A percentile compares a stretch with the other conserved stretches of the same genome.
phyloP scores from a whole-genome alignment of 2,329 filamentous ascomycete species.

The Fusarium anthophilum region DNA sequence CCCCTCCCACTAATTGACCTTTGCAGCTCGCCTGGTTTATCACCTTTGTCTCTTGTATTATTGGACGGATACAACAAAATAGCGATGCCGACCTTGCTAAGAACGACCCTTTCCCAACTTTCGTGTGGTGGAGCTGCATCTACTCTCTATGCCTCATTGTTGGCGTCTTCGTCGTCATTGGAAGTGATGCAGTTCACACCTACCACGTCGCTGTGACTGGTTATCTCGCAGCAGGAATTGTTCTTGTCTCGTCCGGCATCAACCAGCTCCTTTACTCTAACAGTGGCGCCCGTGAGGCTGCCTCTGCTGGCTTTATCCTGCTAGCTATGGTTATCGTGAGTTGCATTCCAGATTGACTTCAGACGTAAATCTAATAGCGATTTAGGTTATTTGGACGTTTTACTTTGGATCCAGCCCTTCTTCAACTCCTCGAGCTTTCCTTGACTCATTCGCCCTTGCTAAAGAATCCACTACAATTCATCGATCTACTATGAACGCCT shows the following conservation, averaged over 20 bases:
- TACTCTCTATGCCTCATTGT: constrained; percentile 87
- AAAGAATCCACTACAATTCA: constrained; percentile 80
- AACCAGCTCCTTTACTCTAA: constrained; percentile 85
- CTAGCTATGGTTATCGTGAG: constrained; percentile 91
- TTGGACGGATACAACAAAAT: constrained; percentile 67
- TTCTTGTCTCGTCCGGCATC: constrained; percentile 85
- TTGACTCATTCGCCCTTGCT: constrained; percentile 94
- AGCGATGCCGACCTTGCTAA: constrained; percentile 40
- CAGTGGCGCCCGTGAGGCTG: constrained; percentile 80
- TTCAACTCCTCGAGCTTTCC: constrained; percentile 85
- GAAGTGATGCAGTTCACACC: constrained; percentile 82
- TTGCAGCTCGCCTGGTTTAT: constrained; percentile 92
- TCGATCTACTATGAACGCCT: constrained; percentile 76
- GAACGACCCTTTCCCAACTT: constrained; percentile 73
- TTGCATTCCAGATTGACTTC: constrained; percentile 25
- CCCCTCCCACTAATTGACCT: constrained; percentile 30
- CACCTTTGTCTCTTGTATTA: constrained; percentile 85
- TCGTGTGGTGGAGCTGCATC: constrained; percentile 89
- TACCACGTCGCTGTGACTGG: constrained; percentile 94
- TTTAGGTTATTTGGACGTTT: constrained; percentile 95
- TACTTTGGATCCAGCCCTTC: constrained; percentile 96
- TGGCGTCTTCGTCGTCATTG: constrained; percentile 83
- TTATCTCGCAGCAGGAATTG: constrained; percentile 83
- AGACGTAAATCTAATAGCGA: constrained; percentile 14
- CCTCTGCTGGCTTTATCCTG: constrained; percentile 91